These are phyloP conservation scores for Verticillium tricorpus DNA, from an alignment of 2,329 filamentous ascomycete species.

Conservation along the genomic window DNA sequence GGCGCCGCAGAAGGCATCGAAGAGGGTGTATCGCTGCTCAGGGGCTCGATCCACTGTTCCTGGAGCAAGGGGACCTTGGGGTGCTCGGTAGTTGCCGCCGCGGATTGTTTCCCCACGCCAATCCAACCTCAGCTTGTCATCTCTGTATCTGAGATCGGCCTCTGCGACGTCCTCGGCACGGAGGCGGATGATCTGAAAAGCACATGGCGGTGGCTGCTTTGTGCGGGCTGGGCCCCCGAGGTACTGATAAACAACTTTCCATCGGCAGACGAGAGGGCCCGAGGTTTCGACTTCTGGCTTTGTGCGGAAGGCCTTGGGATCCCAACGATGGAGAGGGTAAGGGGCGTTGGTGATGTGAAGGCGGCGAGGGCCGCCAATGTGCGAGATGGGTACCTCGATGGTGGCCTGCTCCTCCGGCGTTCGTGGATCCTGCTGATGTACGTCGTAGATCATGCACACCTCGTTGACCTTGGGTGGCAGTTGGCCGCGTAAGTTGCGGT, in stretches of 20 bases:
- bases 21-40: constrained; percentile 57
- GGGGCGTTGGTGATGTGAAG: constrained; percentile 52
- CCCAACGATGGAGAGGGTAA: constrained; percentile 34
- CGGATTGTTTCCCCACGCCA: constrained; percentile 35
- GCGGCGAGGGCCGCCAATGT: constrained; percentile 33
- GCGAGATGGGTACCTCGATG: constrained; percentile 33
- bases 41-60: constrained; percentile 3
- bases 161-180: constrained; percentile 23
- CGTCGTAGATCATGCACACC: constrained; percentile 36
- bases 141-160: constrained; percentile 19
- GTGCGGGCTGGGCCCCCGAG: neutral
- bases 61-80: neutral
- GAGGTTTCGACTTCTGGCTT: constrained; percentile 17
- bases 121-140: constrained; percentile 23
- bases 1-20: constrained; percentile 69
- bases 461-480: constrained; percentile 37
- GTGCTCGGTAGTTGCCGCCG: constrained; percentile 27
- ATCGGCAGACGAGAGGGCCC: constrained; percentile 47
- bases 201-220: constrained; percentile 5
- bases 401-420: constrained; percentile 27
- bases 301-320: constrained; percentile 13
- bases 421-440: constrained; percentile 29
- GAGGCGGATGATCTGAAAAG: constrained; percentile 30
- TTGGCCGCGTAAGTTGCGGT: constrained; percentile 27
- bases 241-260: constrained; percentile 31